Base-by-base conservation (phyloP, 768 basidiomycete species). In the Naganishia antarctica region DNA sequence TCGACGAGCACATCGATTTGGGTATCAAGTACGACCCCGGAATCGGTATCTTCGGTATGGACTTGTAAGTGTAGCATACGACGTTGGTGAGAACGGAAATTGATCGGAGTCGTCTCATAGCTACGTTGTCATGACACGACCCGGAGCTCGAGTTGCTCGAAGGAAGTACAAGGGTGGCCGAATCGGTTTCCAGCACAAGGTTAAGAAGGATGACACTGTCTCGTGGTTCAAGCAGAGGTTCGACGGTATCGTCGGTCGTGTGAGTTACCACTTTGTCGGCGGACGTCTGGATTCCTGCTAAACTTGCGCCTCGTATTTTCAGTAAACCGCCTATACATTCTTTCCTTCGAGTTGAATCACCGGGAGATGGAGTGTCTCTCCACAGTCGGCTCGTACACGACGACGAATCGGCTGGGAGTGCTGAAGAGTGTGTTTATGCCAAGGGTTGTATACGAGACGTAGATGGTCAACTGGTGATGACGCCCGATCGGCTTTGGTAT, bases 1-100 rank as follows among this genome's bases (percentile, higher is more conserved):
- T 96, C 77, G 91, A 94, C 65, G 82, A 76, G 83, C 94, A 99
- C 81, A 99, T 99, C 80, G 94, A 99, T 80, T 82, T 99, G 70
- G 94, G 94, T 76, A 94, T 94, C 74, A 86, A 94, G 76, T 99
- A 99, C 81, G 94, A 99, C 80, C 94, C 94, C 67, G 84, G 84
- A 75, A 97, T 99, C 75, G 94, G 94, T 86, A 97, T 98, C 80
- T 97, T 97, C 78, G 94, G 94, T 70, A 97, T 97, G 94, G 94
- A 99, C 82, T 98, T 99, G 53, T 57, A 29, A 57, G 53, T 82
- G 93, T 86, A 77, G 88, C 90, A 13, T 21, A 23, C 23, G 34
- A 37, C 3, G 3, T 31, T 65, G 31, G 41, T 6, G 0, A 18
- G 7, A 45, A 16, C 5, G 50, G 1, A 8, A 45, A 31, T 18